Base-by-base conservation (phyloP, 225 moss, liverwort and hornwort genomes). In the Pseudisothecium myosuroides region DNA sequence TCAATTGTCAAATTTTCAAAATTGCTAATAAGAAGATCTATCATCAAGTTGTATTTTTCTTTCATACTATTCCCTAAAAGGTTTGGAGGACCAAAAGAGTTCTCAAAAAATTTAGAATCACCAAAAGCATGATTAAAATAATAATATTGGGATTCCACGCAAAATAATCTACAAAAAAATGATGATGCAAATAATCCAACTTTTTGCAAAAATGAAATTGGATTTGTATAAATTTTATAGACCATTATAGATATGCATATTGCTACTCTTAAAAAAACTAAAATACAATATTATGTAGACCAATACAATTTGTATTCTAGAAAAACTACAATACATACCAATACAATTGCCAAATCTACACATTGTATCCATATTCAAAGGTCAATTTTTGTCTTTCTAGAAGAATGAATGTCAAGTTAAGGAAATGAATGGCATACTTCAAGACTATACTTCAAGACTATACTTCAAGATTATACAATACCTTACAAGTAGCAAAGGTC, bases 21-120 rank as follows among this genome's bases (percentile, higher is more conserved):
- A 29, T 10, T 11, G 0, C 1, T 19, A 11, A 1, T 31, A 2
- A 47, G 4, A 74, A 17, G 11, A 31, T 29, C 1, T 47, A 0
- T 29, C 47, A 23, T 47, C 5, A 29, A 4, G 4, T 45, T 1
- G 0, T 11, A 11, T 18, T 47, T 74, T 31, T 16, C 14, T 73
- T 45, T 47, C 2, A 47, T 29, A 73, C 20, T 20, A 20, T 50
- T 15, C 11, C 1, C 1, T 4, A 12, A 32, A 49, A 32, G 49
- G 1, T 45, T 47, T 6, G 2, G 11, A 74, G 0, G 18, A 73
- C 6, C 12, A 7, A 4, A 49, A 1, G 4, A 50, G 12, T 31
- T 5, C 0, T 75, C 1, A 4, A 0, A 49, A 31, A 75, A 7
- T 19, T 47, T 49, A 19, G 32, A 49, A 75, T 10, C 9, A 49